Conservation (phyloP, 2,329 filamentous ascomycete genomes). For the Xylariaceae sp. region DNA sequence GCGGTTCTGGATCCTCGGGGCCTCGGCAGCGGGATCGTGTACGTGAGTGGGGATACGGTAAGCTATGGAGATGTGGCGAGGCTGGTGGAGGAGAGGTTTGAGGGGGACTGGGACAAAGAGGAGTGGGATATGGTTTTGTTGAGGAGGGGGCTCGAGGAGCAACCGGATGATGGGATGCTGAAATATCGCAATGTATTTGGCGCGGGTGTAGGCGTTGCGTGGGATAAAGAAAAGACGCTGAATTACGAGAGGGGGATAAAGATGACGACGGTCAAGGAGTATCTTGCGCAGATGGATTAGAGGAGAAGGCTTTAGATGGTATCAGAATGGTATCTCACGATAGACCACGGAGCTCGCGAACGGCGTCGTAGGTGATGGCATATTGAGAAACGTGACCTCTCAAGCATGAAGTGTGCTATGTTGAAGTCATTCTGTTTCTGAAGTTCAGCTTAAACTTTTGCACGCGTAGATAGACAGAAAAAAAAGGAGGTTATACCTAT, state of each 20-base stretch:
- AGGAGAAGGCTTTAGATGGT: too few relatives aligned
- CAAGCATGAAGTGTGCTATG: too few relatives aligned
- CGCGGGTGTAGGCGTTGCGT: constrained; percentile 45
- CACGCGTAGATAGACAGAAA: too few relatives aligned
- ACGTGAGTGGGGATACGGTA: constrained; percentile 51
- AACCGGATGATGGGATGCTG: constrained; percentile 41
- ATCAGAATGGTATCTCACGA: too few relatives aligned
- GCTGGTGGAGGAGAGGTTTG: constrained; percentile 39
- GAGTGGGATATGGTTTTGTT: constrained; percentile 40
- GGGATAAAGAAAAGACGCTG: constrained; percentile 44
- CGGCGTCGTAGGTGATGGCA: too few relatives aligned
- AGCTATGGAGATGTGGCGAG: constrained; percentile 45
- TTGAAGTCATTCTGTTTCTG: too few relatives aligned
- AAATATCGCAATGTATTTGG: constrained; percentile 54
- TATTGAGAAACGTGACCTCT: too few relatives aligned
- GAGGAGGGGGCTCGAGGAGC: constrained; percentile 32
- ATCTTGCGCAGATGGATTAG: constrained; percentile 18
- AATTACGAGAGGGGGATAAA: constrained; percentile 40
- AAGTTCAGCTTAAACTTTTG: too few relatives aligned
- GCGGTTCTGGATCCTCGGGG: constrained; percentile 40
- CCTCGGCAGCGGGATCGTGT: constrained; percentile 37
- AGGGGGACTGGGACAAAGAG: constrained; percentile 37
- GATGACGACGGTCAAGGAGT: constrained; percentile 35
- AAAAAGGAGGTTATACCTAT: too few relatives aligned
- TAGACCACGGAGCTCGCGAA: too few relatives aligned